Percentiles rank a stretch among this genome's conserved stretches.
Evolutionary conservation across 768 basidiomycete genomes (phyloP).

Genomic region (Pulveroboletus frians): DNA sequence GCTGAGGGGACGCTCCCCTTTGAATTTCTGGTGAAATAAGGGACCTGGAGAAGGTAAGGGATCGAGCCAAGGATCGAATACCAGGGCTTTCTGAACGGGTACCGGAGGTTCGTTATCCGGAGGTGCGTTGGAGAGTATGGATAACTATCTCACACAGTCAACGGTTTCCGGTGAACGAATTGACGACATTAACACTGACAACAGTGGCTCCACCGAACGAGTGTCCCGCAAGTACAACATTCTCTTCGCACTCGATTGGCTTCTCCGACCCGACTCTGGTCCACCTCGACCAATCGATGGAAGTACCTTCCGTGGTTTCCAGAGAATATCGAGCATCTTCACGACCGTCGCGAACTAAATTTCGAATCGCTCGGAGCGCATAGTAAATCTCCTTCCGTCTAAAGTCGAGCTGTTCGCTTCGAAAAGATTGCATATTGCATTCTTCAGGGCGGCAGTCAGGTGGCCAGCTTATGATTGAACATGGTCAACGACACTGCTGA

Average conservation of each 20-base stretch:
- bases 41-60: slow-evolving; percentile 61
- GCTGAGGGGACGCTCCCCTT: slow-evolving; percentile 26
- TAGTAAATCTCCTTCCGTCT: slow-evolving; percentile 66
- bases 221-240: slow-evolving; percentile 45
- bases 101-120: slow-evolving; percentile 39
- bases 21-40: slow-evolving; percentile 13
- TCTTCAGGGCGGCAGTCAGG: slow-evolving; percentile 12
- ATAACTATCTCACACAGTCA: slow-evolving; percentile 37
- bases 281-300: slow-evolving; percentile 42
- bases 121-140: slow-evolving; percentile 48
- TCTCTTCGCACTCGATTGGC: slow-evolving; percentile 30
- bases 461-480: slow-evolving; percentile 22
- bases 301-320: slow-evolving; percentile 34
- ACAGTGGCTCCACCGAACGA: slow-evolving; percentile 55
- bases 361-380: slow-evolving; percentile 51
- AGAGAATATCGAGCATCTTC: slow-evolving; percentile 26
- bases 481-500: not conserved
- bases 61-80: slow-evolving; percentile 84
- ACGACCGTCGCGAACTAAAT: slow-evolving; percentile 41
- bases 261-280: slow-evolving; percentile 15
- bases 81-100: slow-evolving; percentile 52
- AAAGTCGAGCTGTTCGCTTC: slow-evolving; percentile 65
- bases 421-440: slow-evolving; percentile 42
- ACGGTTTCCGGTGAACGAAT: not conserved
- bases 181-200: slow-evolving; percentile 29